Conservation (phyloP, 345 rosid genomes). For the Lepidium africanum region DNA sequence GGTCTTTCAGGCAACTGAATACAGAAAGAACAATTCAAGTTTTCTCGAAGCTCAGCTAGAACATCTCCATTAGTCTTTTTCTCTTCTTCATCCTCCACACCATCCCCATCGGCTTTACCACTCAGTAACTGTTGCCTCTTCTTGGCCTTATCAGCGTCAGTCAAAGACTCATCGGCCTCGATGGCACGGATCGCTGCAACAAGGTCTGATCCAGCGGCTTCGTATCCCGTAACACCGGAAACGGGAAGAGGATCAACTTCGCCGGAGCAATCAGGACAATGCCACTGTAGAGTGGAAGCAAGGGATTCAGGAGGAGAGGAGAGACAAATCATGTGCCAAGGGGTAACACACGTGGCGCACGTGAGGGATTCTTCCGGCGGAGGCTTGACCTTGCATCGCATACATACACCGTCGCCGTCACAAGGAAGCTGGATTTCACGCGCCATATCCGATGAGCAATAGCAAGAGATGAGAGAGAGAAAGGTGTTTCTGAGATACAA, state of each 20-base stretch:
- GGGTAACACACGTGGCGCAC: slow-evolving; percentile 56
- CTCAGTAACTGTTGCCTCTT: slow-evolving; percentile 38
- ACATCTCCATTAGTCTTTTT: slow-evolving; percentile 3
- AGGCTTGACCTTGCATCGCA: slow-evolving; percentile 47
- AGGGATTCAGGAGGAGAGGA: background rate
- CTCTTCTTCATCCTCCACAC: background rate
- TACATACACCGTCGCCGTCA: slow-evolving; percentile 61
- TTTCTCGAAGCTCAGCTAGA: slow-evolving; percentile 28
- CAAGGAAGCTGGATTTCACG: slow-evolving; percentile 49
- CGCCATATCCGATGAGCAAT: slow-evolving; percentile 24
- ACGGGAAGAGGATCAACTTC: background rate
- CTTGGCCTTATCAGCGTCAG: slow-evolving; percentile 41
- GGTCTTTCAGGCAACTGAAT: slow-evolving; percentile 61
- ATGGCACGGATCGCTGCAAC: slow-evolving; percentile 34
- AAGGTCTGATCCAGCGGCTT: background rate
- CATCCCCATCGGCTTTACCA: slow-evolving; percentile 21
- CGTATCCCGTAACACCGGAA: background rate
- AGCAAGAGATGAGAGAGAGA: background rate
- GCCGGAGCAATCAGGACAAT: slow-evolving; percentile 50
- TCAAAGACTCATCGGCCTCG: slow-evolving; percentile 36
- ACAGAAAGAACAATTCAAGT: slow-evolving; percentile 51
- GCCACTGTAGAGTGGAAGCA: slow-evolving; percentile 42
- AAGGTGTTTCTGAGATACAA: background rate
- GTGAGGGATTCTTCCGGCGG: slow-evolving; percentile 37
- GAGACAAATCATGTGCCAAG: slow-evolving; percentile 71